phyloP scores from a whole-genome alignment of 2,329 filamentous ascomycete species.

The Akanthomyces dipterigenus region DNA sequence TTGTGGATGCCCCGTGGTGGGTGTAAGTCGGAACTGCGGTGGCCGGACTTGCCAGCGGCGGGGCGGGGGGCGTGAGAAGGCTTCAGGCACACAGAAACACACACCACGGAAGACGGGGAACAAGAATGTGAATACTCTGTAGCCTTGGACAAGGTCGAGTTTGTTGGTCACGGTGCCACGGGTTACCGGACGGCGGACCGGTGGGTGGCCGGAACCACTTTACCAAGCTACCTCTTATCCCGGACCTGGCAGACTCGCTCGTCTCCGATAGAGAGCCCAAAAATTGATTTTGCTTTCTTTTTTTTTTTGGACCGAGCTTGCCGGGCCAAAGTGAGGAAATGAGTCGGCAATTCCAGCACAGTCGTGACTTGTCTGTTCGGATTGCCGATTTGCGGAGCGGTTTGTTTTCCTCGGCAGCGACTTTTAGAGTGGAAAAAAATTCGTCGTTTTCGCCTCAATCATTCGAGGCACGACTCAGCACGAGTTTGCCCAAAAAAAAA shows the following conservation, averaged over 20 bases:
- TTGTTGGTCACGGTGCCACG: not conserved
- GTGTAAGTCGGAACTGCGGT: slow-evolving; percentile 8
- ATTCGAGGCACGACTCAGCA: slow-evolving; percentile 4
- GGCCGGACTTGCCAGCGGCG: not conserved
- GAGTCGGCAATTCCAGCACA: not conserved
- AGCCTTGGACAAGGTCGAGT: not conserved
- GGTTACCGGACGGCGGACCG: not conserved
- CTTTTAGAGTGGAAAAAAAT: not conserved
- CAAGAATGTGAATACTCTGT: not conserved
- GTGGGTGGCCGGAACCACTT: not conserved
- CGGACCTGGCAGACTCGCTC: not conserved
- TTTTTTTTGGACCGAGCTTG: not conserved
- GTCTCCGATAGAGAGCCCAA: not conserved
- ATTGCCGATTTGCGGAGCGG: not conserved
- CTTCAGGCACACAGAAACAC: not conserved
- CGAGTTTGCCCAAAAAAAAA: not conserved
- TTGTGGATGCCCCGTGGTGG: slow-evolving; percentile 2
- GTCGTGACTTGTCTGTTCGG: not conserved
- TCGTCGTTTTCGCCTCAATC: not conserved
- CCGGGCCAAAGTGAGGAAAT: not conserved
- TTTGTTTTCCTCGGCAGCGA: not conserved
- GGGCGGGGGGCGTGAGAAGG: not conserved
- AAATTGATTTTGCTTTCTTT: not conserved
- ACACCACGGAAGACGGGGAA: not conserved
- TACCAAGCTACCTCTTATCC: not conserved